Base-by-base conservation (phyloP, 2,329 filamentous ascomycete genomes). In the Aspergillus intermedius region DNA sequence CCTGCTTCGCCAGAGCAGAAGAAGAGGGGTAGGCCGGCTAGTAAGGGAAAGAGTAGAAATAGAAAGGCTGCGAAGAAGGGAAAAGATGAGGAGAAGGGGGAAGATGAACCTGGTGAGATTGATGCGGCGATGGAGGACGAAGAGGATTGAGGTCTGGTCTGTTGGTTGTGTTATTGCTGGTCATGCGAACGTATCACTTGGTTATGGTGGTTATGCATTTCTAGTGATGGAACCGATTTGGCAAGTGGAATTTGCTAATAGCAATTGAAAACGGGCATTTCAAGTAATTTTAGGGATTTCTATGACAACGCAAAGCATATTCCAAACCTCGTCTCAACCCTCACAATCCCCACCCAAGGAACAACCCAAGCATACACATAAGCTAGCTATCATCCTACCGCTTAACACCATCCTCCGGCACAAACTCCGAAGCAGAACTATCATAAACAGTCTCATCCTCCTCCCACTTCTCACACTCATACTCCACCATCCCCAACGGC, bases 381-480 rank as follows among this genome's bases (percentile, higher is more conserved):
- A 30, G 3, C 9, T 30, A 30, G 10, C 25, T 30, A 10, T 30
- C 22, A 10, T 44, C 42, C 9, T 49, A 47, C 9, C 22, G 41
- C 28, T 52, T 46, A 8, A 32, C 28, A 10, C 40, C 12, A 4
- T 44, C 42, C 4, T 60, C 56, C 32, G 59, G 60, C 8, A 46
- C 13, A 42, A 54, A 60, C 49, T 60, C 57, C 1, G 54, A 55
- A 4, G 49, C 47, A 23, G 55, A 60, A 23, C 52, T 60, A 12
- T 30, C 25, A 30, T 30, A 30, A 30, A 30, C 25, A 30, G 25
- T 30, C 25, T 30, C 25, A 12, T 30, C 25, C 10, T 30, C 25
- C 15, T 61, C 57, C 17, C 41, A 10, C 13, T 52, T 43, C 37
- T 35, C 43, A 17, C 46, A 51, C n/a, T 55, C 41, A 50, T 58